A percentile compares a stretch with the other conserved stretches of the same genome.
Conservation (phyloP, 2,329 filamentous ascomycete species). For the Aureobasidium sp. region DNA sequence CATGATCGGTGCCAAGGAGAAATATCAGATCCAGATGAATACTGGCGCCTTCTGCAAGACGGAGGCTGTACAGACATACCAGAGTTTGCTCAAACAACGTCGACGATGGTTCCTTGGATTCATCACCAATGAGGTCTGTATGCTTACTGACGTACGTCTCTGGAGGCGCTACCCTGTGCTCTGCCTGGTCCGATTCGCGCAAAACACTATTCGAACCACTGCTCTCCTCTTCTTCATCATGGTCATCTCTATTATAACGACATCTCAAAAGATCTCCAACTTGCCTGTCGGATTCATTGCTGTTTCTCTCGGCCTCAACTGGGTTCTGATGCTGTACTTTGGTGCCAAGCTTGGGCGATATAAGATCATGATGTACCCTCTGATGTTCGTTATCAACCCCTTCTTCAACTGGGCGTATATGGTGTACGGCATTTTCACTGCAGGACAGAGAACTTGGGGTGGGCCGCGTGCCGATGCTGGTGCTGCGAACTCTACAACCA, state of each 20-base stretch:
- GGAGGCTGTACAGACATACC: conserved; percentile 85
- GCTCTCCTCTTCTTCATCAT: conserved; percentile 92
- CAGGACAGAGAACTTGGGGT: conserved; percentile 91
- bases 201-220: conserved; percentile 93
- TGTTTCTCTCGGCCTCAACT: conserved; percentile 87
- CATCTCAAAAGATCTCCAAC: conserved; percentile 67
- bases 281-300: conserved; percentile 90
- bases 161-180: conserved; percentile 89
- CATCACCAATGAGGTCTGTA: conserved; percentile 96
- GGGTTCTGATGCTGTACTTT: conserved; percentile 94
- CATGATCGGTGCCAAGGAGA: conserved; percentile 92
- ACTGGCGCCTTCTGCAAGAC: conserved; percentile 98
- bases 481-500: conserved; percentile 66
- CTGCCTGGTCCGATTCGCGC: conserved; percentile 81
- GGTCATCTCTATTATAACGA: conserved; percentile 77
- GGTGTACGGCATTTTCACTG: conserved; percentile 93
- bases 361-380: conserved; percentile 89
- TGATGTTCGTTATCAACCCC: conserved; percentile 93
- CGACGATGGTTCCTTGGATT: conserved; percentile 95
- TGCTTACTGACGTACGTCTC: conserved; percentile 88
- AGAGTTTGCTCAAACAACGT: conserved; percentile 83
- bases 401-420: conserved; percentile 99
- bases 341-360: conserved; percentile 77
- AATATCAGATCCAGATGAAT: conserved; percentile 96
- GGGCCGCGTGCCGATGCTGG: conserved; percentile 86